These are phyloP conservation scores for Gentiana straminea DNA, from an alignment of 257 asterid species.

Conservation along the genomic window DNA sequence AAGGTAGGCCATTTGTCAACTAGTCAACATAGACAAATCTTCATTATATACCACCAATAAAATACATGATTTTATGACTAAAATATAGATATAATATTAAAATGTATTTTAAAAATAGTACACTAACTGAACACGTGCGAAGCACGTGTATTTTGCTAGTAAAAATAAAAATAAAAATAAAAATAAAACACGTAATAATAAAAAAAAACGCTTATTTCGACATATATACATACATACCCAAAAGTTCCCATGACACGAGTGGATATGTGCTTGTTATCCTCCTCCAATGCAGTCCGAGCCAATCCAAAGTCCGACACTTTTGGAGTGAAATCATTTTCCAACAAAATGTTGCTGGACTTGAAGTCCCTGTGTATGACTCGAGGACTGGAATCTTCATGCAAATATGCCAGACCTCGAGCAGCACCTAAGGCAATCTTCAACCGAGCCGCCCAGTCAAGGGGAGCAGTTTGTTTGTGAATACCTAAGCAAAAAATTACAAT, in stretches of 20 bases:
- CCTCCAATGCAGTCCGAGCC: slow-evolving; percentile 81
- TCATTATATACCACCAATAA: too few relatives aligned
- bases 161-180: too few relatives aligned
- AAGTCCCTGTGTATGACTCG: slow-evolving; percentile 92
- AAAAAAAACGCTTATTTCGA: background rate
- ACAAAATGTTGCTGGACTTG: slow-evolving; percentile 87
- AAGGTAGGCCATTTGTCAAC: too few relatives aligned
- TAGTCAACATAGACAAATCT: background rate
- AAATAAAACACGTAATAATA: background rate
- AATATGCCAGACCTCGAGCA: slow-evolving; percentile 87
- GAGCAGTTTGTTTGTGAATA: slow-evolving; percentile 53
- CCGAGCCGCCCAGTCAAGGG: slow-evolving; percentile 83
- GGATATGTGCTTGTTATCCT: slow-evolving; percentile 65
- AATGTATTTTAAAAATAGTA: too few relatives aligned
- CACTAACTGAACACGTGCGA: too few relatives aligned
- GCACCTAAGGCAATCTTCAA: slow-evolving; percentile 93
- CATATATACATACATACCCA: slow-evolving; percentile 35
- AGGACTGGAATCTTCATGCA: slow-evolving; percentile 96
- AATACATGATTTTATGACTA: too few relatives aligned
- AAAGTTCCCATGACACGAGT: slow-evolving; percentile 99
- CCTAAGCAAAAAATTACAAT: slow-evolving; percentile 34
- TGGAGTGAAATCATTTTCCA: slow-evolving; percentile 75
- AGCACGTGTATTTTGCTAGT: too few relatives aligned
- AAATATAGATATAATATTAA: too few relatives aligned
- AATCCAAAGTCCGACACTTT: slow-evolving; percentile 93